Evolutionary conservation across 805 yeast genomes (phyloP), one percentile per base, ranked within the genome.

Genomic region (Metschnikowia reukaufii): DNA sequence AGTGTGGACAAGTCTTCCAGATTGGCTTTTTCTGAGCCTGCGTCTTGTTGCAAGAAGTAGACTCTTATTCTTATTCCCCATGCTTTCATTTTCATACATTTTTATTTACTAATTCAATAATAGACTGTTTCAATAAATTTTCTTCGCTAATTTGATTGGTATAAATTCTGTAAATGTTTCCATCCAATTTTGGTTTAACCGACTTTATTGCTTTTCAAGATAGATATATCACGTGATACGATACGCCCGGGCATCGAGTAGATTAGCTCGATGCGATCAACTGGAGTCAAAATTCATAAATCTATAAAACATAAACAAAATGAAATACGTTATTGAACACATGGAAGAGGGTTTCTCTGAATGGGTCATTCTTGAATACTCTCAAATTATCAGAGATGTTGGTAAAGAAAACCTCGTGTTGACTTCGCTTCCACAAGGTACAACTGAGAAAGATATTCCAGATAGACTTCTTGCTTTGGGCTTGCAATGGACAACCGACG

Each of bases 331-430:
- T 44, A 90, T 92, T 43, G 99, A 92, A 67, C 99, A 92, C 64
- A 92, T 92, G 97, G 99, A 92, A 67, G 86, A 82, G 50, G 98
- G 96, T 1, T 89, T 92, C 77, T 88, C 96, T 54, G 94, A 87
- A 55, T 92, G 99, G 99, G 98, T 92, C 36, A 77, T 80, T 23
- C 74, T 94, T 5, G 99, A 92, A 60, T 92, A 92, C 66, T 68
- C 81, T 21, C 88, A 86, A 58, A 91, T 92, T 49, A 80, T 90
- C 39, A 73, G 79, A 45, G 97, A 92, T 50, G 83, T 92, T 6
- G 97, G 97, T 2, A 69, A 73, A 16, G 84, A 81, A 21, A 88
- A 90, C 62, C 72, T 92, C 36, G 70, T 85, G 33, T 71, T 91
- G 52, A 81, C 96, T 0, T 90, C 97, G 1, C 72, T 91, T 25